phyloP scores from a whole-genome alignment of 805 yeast genomes.

The Yarrowia sp. region DNA sequence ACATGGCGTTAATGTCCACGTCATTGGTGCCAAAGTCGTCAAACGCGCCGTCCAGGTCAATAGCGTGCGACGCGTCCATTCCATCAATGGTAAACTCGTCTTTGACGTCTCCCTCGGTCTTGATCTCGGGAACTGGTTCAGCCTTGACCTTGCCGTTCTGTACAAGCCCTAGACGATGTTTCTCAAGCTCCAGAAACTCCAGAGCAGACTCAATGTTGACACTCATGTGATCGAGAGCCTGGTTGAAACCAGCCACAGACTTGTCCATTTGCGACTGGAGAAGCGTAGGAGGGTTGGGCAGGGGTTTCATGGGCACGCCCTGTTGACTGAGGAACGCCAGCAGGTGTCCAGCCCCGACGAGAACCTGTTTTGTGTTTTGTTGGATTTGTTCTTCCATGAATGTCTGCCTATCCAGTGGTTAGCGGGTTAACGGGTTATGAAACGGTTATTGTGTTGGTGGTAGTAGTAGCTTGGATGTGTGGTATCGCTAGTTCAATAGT shows the following conservation, averaged over 20 bases:
- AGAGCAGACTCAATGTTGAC: slow-evolving; percentile 4
- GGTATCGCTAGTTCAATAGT: no score
- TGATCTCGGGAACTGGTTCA: neutral
- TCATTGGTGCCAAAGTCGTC: slow-evolving; percentile 24
- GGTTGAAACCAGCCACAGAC: slow-evolving; percentile 17
- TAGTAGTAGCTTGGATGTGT: no score
- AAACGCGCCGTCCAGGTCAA: slow-evolving; percentile 24
- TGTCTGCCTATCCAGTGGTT: neutral
- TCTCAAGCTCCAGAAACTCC: slow-evolving; percentile 20
- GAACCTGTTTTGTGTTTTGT: neutral
- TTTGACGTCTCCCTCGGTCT: neutral
- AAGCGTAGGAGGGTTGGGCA: slow-evolving; percentile 33
- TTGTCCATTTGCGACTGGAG: slow-evolving; percentile 32
- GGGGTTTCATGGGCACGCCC: slow-evolving; percentile 16
- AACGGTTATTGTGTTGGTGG: no score
- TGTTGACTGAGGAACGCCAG: slow-evolving; percentile 20
- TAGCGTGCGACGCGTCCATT: slow-evolving; percentile 22
- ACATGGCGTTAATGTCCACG: slow-evolving; percentile 15
- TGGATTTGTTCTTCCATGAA: slow-evolving; percentile 16
- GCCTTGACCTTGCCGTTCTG: neutral
- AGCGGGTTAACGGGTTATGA: neutral
- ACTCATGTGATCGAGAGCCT: slow-evolving; percentile 1
- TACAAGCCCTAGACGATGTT: neutral
- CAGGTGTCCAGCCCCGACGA: slow-evolving; percentile 26
- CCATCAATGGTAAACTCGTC: slow-evolving; percentile 1